These are phyloP conservation scores for Malus sylvestris DNA, from an alignment of 306 rosid species.

Conservation along the genomic window DNA sequence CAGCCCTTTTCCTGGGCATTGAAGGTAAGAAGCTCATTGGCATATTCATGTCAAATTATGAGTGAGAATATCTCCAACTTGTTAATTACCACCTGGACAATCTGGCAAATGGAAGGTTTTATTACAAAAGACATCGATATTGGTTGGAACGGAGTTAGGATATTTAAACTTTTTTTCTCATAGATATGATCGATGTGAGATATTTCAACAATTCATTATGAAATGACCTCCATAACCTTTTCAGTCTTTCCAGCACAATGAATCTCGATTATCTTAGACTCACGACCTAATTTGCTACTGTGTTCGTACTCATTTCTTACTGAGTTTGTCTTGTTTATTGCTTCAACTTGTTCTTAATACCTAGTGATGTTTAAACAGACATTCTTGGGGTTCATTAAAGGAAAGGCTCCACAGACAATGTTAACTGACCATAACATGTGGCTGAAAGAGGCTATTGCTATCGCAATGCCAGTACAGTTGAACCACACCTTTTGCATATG, in stretches of 20 bases:
- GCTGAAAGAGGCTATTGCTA: slow-evolving; percentile 81
- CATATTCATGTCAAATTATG: background rate
- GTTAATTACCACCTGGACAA: no score
- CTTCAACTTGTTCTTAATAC: slow-evolving; percentile 2
- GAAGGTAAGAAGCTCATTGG: slow-evolving; percentile 40
- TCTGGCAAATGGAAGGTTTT: no score
- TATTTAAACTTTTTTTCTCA: no score
- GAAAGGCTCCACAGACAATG: slow-evolving; percentile 72
- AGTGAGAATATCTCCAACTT: no score
- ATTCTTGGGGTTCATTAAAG: slow-evolving; percentile 72
- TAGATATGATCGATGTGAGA: no score
- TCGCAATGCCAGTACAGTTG: slow-evolving; percentile 52
- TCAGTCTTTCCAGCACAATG: slow-evolving; percentile 5
- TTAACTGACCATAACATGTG: slow-evolving; percentile 80
- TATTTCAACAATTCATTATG: background rate
- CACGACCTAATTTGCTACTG: background rate
- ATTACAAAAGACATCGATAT: no score
- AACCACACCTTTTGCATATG: slow-evolving; percentile 79
- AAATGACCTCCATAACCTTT: background rate
- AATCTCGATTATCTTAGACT: background rate
- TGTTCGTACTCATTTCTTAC: background rate
- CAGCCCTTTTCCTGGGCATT: slow-evolving; percentile 71
- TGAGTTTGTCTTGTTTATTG: background rate
- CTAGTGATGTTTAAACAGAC: slow-evolving; percentile 31
- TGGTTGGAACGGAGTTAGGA: no score